Evolutionary conservation across 305 asterid genomes (phyloP).

Genomic region (Ilex paraguariensis): DNA sequence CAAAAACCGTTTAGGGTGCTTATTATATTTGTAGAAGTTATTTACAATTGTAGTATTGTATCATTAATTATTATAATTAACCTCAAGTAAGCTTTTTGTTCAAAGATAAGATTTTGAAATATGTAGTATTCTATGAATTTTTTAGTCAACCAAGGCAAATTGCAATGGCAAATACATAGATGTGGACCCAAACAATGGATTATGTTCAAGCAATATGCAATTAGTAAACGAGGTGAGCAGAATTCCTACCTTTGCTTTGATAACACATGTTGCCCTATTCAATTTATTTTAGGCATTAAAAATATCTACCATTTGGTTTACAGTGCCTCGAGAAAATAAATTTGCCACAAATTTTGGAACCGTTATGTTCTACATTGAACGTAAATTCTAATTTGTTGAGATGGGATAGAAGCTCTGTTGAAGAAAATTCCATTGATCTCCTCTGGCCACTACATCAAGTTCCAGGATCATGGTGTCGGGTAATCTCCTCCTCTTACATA

Average conservation of each 20-base stretch:
- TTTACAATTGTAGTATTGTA: not conserved
- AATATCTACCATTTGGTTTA: not conserved
- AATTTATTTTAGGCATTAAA: not conserved
- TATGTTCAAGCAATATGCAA: not conserved
- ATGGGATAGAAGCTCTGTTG: not conserved
- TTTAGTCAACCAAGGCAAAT: not conserved
- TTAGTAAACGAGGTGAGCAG: not conserved
- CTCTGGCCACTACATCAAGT: not conserved
- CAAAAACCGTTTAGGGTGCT: not conserved
- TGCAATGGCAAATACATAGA: not conserved
- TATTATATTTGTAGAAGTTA: not conserved
- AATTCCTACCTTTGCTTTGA: too few species aligned
- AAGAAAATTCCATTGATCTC: not conserved
- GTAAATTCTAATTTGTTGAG: not conserved
- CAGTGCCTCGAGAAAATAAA: not conserved
- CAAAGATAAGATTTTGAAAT: too few species aligned
- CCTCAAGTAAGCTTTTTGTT: too few species aligned
- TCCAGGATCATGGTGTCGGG: not conserved
- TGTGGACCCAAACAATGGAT: not conserved
- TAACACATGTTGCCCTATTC: not conserved
- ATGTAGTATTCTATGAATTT: not conserved
- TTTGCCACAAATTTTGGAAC: not conserved
- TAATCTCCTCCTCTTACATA: not conserved
- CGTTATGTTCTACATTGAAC: not conserved
- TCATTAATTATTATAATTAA: not conserved